phyloP scores from a whole-genome alignment of 139 green algal genomes.

The Auxenochlorella pyrenoidosa region DNA sequence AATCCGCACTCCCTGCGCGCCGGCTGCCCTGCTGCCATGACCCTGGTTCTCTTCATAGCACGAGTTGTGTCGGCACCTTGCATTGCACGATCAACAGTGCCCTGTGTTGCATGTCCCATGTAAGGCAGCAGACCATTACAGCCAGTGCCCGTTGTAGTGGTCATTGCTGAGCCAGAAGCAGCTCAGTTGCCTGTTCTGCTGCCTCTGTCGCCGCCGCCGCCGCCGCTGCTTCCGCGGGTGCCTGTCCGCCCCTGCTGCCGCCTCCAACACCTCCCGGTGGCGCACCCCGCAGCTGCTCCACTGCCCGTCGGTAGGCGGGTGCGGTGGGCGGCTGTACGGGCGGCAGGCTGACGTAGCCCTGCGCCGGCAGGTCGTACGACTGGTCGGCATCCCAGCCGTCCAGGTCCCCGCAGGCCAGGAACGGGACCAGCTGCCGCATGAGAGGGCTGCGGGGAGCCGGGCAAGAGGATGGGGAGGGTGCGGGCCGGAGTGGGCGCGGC shows the following conservation, averaged over 20 bases:
- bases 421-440: slow-evolving; percentile 77
- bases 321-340: slow-evolving; percentile 91
- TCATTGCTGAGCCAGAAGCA: not conserved
- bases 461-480: not conserved
- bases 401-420: slow-evolving; percentile 95
- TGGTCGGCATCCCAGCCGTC: slow-evolving; percentile 91
- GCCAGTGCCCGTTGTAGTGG: too few species aligned
- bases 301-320: slow-evolving; percentile 84
- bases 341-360: slow-evolving; percentile 61
- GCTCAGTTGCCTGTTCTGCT: not conserved
- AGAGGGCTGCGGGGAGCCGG: not conserved
- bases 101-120: too few species aligned
- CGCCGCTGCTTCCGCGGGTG: not conserved
- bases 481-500: not conserved
- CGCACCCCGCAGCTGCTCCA: slow-evolving; percentile 44
- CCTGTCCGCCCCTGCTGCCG: not conserved
- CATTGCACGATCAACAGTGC: too few species aligned
- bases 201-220: too few species aligned
- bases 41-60: too few species aligned
- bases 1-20: too few species aligned
- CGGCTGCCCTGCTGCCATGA: too few species aligned
- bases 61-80: too few species aligned
- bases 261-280: not conserved
- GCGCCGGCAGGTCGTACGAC: slow-evolving; percentile 80
- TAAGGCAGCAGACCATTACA: too few species aligned